phyloP scores from a whole-genome alignment of 352 stramenopile genomes.

The Phytophthora ohioensis region DNA sequence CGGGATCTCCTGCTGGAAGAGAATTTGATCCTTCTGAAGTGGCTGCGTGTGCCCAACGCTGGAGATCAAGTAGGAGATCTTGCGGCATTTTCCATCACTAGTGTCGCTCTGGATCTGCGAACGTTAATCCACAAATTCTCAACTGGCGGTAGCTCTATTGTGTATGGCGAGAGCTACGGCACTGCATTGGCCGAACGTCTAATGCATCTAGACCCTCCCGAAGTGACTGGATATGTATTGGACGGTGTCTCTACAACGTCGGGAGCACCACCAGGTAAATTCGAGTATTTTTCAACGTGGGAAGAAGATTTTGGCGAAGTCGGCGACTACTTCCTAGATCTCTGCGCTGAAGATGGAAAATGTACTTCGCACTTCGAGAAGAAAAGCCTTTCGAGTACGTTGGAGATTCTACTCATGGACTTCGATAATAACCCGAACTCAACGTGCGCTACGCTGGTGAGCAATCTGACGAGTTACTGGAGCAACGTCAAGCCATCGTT shows the following conservation, averaged over 20 bases:
- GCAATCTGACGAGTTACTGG: no score
- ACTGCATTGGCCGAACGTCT: background rate
- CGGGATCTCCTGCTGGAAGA: conserved; percentile 24
- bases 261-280: conserved; percentile 10
- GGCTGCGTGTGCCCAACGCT: conserved; percentile 32
- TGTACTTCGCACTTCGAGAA: no score
- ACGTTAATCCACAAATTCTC: background rate
- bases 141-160: background rate
- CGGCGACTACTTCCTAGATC: conserved; percentile 21
- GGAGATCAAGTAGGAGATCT: conserved; percentile 43
- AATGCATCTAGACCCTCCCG: background rate
- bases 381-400: no score
- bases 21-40: conserved; percentile 32
- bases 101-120: background rate
- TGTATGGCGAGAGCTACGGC: background rate
- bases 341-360: conserved; percentile 3
- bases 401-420: no score
- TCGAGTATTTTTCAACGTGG: conserved; percentile 29
- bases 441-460: no score
- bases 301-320: conserved; percentile 33
- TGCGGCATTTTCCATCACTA: conserved; percentile 44
- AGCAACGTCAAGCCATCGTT: no score
- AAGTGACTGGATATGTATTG: background rate
- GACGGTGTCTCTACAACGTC: conserved; percentile 7
- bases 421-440: no score